Conservation (phyloP, 768 basidiomycete genomes). For the Suillus bovinus region DNA sequence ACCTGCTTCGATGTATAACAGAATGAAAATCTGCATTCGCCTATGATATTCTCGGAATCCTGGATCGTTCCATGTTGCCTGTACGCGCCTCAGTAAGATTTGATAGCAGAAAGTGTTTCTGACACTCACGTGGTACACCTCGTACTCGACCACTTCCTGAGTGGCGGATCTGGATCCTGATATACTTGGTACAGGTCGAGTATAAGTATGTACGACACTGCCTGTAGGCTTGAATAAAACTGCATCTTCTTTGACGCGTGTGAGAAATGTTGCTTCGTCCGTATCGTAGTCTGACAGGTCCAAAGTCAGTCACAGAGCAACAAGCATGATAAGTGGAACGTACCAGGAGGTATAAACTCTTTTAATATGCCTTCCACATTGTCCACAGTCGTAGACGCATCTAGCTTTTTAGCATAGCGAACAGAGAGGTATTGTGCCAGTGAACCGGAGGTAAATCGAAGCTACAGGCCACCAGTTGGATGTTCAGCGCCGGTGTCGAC, state of each 20-base stretch:
- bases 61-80: constrained; percentile 84
- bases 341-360: constrained; percentile 77
- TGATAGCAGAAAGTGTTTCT: constrained; percentile 1
- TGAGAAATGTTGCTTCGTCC: constrained; percentile 63
- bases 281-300: constrained; percentile 61
- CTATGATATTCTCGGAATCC: constrained; percentile 92
- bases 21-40: constrained; percentile 90
- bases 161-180: constrained; percentile 39
- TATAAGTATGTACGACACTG: constrained; percentile 73
- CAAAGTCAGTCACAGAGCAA: not conserved
- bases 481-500: constrained; percentile 7
- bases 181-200: constrained; percentile 47
- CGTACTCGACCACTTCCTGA: constrained; percentile 57
- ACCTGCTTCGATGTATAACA: constrained; percentile 94
- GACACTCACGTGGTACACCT: constrained; percentile 83
- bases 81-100: constrained; percentile 3
- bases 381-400: constrained; percentile 69
- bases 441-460: constrained; percentile 87
- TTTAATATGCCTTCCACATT: constrained; percentile 80
- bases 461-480: constrained; percentile 39
- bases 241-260: constrained; percentile 79
- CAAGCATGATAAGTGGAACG: constrained; percentile 7
- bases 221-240: constrained; percentile 75
- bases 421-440: constrained; percentile 75
- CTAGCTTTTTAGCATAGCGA: constrained; percentile 65